These are phyloP conservation scores for Ogataea zsoltii DNA, from an alignment of 805 yeast species.

Conservation along the genomic window DNA sequence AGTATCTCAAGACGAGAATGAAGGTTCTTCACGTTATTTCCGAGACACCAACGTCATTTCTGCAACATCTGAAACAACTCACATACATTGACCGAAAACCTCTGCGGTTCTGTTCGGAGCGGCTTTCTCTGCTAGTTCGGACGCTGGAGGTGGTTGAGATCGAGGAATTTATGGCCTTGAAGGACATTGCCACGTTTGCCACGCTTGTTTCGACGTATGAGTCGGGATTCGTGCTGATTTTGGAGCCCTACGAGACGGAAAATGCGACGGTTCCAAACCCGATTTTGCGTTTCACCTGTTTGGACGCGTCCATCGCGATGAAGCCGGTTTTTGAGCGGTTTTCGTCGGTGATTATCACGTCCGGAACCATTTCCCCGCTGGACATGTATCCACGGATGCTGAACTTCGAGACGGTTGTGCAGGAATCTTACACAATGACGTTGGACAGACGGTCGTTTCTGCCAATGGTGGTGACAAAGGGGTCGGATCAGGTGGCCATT, in stretches of 20 bases:
- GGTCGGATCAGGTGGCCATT: conserved; percentile 96
- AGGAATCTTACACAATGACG: conserved; percentile 95
- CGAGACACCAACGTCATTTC: conserved; percentile 93
- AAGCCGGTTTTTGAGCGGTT: conserved; percentile 95
- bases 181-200: conserved; percentile 96
- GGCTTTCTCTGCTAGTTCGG: conserved; percentile 83
- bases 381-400: conserved; percentile 99
- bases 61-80: conserved; percentile 88
- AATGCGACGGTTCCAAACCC: conserved; percentile 97
- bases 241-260: conserved; percentile 95
- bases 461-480: conserved; percentile 95
- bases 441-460: conserved; percentile 87
- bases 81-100: conserved; percentile 95
- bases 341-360: conserved; percentile 89
- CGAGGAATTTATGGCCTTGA: conserved; percentile 89
- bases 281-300: conserved; percentile 85
- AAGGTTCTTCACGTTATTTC: conserved; percentile 95
- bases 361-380: conserved; percentile 97
- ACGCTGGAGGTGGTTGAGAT: conserved; percentile 85
- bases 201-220: conserved; percentile 95
- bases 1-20: conserved; percentile 95
- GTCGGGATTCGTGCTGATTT: conserved; percentile 82
- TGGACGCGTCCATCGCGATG: conserved; percentile 97
- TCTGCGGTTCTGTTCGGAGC: conserved; percentile 84
- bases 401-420: conserved; percentile 88